Evolutionary conservation across 169 alveolate species (phyloP).

Genomic region (Plasmodium sp.): DNA sequence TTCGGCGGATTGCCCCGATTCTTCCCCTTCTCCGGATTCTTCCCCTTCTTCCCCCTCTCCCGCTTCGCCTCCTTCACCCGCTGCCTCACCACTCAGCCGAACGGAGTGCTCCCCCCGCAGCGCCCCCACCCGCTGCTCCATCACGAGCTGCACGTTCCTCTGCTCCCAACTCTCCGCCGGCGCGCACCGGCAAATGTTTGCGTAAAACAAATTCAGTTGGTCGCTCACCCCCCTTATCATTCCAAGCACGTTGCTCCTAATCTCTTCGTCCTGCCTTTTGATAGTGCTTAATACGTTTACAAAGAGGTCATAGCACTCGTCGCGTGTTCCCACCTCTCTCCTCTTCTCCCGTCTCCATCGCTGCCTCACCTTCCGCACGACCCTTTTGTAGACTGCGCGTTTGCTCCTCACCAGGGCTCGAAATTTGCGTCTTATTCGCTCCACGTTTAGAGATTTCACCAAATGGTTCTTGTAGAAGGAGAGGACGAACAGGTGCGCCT

Average conservation of each 20-base stretch:
- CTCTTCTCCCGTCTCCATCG: not conserved
- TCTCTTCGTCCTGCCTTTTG: slow-evolving; percentile 21
- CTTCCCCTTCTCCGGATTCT: not conserved
- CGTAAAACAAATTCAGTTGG: slow-evolving; percentile 22
- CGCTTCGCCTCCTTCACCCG: too few species aligned
- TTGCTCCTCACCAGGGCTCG: slow-evolving; percentile 9
- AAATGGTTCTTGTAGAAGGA: not conserved
- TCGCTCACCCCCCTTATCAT: slow-evolving; percentile 20
- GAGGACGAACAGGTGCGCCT: not conserved
- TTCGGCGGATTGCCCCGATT: not conserved
- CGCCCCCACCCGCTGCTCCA: slow-evolving; percentile 17
- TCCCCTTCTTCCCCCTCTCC: not conserved
- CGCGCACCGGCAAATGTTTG: slow-evolving; percentile 31
- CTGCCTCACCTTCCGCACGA: slow-evolving; percentile 15
- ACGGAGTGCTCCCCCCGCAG: not conserved
- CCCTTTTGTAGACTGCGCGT: slow-evolving; percentile 26
- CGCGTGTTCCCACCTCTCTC: not conserved
- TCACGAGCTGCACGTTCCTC: not conserved
- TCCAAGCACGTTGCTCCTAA: slow-evolving; percentile 31
- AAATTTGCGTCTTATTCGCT: slow-evolving; percentile 20
- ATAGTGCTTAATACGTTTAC: slow-evolving; percentile 15
- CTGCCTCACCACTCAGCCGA: not conserved
- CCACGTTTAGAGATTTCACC: slow-evolving; percentile 37
- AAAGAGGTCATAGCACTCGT: slow-evolving; percentile 7
- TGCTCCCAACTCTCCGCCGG: slow-evolving; percentile 4